A percentile compares a stretch with the other conserved stretches of the same genome.
These are phyloP conservation scores for Neurospora sp. DNA, from an alignment of 495 filamentous ascomycete genomes.

Conservation along the genomic window DNA sequence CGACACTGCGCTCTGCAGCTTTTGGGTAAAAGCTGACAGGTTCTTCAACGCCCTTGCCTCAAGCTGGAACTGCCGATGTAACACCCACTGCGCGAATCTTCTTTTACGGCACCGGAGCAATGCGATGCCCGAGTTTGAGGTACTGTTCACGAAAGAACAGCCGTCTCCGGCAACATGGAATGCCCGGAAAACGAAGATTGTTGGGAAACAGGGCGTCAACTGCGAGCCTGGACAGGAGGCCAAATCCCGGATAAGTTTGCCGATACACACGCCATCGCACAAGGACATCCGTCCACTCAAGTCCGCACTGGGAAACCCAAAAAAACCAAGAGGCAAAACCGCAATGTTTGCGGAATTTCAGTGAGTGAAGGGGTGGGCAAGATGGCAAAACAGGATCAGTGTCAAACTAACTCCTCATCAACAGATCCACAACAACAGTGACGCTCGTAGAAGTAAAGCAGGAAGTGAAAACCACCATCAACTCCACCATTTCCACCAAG, in stretches of 20 bases:
- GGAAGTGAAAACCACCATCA: neutral
- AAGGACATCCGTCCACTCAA: neutral
- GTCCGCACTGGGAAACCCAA: neutral
- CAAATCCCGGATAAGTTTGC: neutral
- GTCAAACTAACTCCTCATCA: neutral
- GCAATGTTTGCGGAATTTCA: neutral
- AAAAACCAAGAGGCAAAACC: neutral
- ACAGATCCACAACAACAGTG: neutral
- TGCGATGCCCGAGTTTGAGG: constrained; percentile 13
- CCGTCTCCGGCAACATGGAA: neutral
- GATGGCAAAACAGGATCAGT: neutral
- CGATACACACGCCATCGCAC: neutral
- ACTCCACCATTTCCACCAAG: neutral
- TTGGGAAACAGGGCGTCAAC: neutral
- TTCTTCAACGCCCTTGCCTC: neutral
- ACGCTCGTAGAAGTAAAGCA: neutral
- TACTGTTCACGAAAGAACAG: constrained; percentile 9
- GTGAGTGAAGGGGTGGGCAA: neutral
- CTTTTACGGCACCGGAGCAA: constrained; percentile 22
- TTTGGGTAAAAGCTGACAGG: constrained; percentile 1
- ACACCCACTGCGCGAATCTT: constrained; percentile 20
- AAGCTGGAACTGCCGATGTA: constrained; percentile 23
- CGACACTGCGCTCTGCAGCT: constrained; percentile 1
- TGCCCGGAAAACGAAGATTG: constrained; percentile 5
- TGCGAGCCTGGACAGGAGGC: neutral